Conservation (phyloP, 371 early-diverging fungal species). For the Rhizomucor miehei region DNA sequence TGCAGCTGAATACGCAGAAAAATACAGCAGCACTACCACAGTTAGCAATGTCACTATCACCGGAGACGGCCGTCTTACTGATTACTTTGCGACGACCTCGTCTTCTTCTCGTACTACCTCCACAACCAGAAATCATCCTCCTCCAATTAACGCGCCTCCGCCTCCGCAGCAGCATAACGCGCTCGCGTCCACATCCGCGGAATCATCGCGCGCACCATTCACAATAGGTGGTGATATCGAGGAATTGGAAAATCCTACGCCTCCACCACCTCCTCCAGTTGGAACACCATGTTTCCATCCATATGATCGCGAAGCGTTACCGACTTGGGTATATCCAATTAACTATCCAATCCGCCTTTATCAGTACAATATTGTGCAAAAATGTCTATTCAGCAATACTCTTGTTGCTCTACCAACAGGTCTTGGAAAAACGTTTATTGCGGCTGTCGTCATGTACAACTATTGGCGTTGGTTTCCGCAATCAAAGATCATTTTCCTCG, state of each 20-base stretch:
- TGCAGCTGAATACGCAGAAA: slow-evolving; percentile 11
- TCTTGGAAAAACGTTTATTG: slow-evolving; percentile 95
- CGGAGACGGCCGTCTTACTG: no score
- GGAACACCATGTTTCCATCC: slow-evolving; percentile 36
- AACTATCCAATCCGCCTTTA: slow-evolving; percentile 82
- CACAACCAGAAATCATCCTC: no score
- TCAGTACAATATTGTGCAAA: slow-evolving; percentile 83
- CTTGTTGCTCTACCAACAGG: slow-evolving; percentile 90
- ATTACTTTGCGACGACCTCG: no score
- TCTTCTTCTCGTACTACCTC: no score
- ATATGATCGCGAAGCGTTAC: slow-evolving; percentile 50
- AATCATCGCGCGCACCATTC: neutral
- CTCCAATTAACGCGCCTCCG: no score
- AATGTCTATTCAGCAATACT: slow-evolving; percentile 80
- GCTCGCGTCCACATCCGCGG: neutral
- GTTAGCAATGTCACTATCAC: no score
- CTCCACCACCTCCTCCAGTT: slow-evolving; percentile 22
- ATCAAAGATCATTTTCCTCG: slow-evolving; percentile 87
- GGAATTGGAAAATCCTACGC: slow-evolving; percentile 8
- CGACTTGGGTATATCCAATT: slow-evolving; percentile 81
- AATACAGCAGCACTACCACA: no score
- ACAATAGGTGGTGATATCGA: slow-evolving; percentile 2
- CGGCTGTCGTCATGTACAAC: slow-evolving; percentile 94
- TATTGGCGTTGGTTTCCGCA: slow-evolving; percentile 94
- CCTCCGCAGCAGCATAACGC: slow-evolving; percentile 5